These are phyloP conservation scores for Penicillium bovifimosum DNA, from an alignment of 495 filamentous ascomycete genomes.

Conservation along the genomic window DNA sequence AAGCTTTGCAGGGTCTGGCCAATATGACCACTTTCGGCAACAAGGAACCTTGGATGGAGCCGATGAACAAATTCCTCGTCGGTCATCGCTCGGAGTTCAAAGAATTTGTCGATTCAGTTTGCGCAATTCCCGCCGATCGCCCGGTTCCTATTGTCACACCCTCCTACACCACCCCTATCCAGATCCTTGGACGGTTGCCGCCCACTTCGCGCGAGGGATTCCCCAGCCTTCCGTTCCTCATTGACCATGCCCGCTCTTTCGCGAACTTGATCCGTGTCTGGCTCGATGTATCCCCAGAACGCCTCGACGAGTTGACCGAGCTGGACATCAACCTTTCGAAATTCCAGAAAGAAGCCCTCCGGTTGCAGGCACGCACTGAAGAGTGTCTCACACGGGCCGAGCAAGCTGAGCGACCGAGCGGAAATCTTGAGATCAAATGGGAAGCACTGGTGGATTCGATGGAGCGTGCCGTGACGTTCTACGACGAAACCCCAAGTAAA, in stretches of 20 bases:
- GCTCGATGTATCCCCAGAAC: conserved; percentile 55
- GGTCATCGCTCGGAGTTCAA: conserved; percentile 63
- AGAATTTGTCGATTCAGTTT: conserved; percentile 80
- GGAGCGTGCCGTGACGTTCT: conserved; percentile 49
- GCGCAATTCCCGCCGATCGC: conserved; percentile 69
- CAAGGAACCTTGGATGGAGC: conserved; percentile 98
- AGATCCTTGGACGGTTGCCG: conserved; percentile 80
- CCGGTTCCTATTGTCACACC: conserved; percentile 63
- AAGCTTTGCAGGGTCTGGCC: conserved; percentile 89
- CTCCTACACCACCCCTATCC: conserved; percentile 87
- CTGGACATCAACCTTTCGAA: conserved; percentile 37
- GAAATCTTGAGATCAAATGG: conserved; percentile 57
- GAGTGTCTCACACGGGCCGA: conserved; percentile 70
- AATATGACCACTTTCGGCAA: conserved; percentile 91
- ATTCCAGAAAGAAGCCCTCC: conserved; percentile 72
- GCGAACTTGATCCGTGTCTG: conserved; percentile 85
- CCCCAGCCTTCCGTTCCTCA: conserved; percentile 87
- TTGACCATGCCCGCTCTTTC: conserved; percentile 85
- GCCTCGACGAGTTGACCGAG: conserved; percentile 34
- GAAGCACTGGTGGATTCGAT: conserved; percentile 70
- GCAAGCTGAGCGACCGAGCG: conserved; percentile 58
- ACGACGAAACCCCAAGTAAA: conserved; percentile 33
- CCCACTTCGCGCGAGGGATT: conserved; percentile 86
- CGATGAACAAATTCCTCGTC: conserved; percentile 72
- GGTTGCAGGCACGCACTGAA: conserved; percentile 65